Conservation (phyloP, 495 filamentous ascomycete genomes). For the Cudoniella acicularis region DNA sequence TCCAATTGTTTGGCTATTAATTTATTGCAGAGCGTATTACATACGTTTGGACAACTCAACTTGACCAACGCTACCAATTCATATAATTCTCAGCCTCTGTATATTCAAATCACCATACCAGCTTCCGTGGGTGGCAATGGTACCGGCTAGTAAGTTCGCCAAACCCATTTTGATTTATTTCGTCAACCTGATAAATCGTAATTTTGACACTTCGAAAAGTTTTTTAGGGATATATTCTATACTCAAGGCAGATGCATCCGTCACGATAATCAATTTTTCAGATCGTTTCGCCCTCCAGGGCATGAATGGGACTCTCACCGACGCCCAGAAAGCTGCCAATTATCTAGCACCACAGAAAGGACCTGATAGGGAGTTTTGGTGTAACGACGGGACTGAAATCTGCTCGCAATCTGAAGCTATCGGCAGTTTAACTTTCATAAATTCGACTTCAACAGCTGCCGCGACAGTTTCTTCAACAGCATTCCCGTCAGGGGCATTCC, state of each 20-base stretch:
- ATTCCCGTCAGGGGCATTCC: too few species aligned
- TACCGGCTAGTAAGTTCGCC: not conserved
- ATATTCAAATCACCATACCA: not conserved
- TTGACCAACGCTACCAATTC: not conserved
- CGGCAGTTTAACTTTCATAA: not conserved
- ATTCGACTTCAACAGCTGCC: not conserved
- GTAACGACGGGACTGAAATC: not conserved
- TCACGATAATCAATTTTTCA: not conserved
- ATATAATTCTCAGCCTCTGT: not conserved
- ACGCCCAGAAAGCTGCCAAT: not conserved
- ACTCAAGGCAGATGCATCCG: not conserved
- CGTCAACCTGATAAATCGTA: not conserved
- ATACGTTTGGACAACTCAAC: not conserved
- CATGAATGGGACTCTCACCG: not conserved
- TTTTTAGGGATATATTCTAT: not conserved
- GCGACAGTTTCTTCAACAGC: not conserved
- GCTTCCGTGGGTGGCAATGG: not conserved
- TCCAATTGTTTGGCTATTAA: not conserved
- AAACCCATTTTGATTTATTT: not conserved
- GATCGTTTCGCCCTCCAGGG: not conserved
- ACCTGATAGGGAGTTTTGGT: not conserved
- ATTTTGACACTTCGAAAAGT: not conserved
- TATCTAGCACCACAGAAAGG: not conserved
- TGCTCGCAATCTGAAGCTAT: not conserved
- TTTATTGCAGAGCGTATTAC: not conserved